A percentile compares a stretch with the other conserved stretches of the same genome.
phyloP scores from a whole-genome alignment of 257 asterid species.

The Coffea canephora region DNA sequence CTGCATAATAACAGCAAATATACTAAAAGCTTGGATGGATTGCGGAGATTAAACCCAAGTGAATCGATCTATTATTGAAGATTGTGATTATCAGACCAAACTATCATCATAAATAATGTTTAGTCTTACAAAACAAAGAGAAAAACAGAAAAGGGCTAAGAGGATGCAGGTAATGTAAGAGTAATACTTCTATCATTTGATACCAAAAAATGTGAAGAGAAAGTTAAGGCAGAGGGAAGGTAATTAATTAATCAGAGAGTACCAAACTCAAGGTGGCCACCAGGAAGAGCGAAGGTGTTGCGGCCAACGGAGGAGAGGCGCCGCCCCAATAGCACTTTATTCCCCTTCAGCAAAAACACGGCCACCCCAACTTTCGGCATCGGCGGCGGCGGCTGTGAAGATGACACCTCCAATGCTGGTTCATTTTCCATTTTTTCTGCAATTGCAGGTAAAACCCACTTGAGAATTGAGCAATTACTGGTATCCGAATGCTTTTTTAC shows the following conservation, averaged over 20 bases:
- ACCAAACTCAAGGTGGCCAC: slow-evolving; percentile 86
- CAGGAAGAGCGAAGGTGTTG: slow-evolving; percentile 62
- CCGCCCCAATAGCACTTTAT: slow-evolving; percentile 58
- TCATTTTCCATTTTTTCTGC: not conserved
- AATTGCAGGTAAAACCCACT: not conserved
- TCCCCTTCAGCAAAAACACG: slow-evolving; percentile 49
- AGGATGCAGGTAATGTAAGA: too few species aligned
- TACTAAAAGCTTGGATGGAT: not conserved
- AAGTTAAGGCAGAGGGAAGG: not conserved
- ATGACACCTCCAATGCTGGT: not conserved
- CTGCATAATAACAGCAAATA: too few species aligned
- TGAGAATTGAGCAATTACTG: not conserved
- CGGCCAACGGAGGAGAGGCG: slow-evolving; percentile 60
- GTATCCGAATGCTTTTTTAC: too few species aligned
- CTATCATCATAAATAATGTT: too few species aligned
- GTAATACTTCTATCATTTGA: too few species aligned
- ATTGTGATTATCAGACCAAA: too few species aligned
- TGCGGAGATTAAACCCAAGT: too few species aligned
- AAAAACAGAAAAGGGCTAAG: too few species aligned
- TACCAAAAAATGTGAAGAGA: too few species aligned
- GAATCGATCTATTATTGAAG: too few species aligned
- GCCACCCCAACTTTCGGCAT: slow-evolving; percentile 51
- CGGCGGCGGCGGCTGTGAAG: not conserved
- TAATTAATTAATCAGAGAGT: not conserved
- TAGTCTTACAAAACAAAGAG: too few species aligned